These are phyloP conservation scores for Cutaneotrichosporon dermatis DNA, from an alignment of 1,284 basidiomycete genomes.

Conservation along the genomic window DNA sequence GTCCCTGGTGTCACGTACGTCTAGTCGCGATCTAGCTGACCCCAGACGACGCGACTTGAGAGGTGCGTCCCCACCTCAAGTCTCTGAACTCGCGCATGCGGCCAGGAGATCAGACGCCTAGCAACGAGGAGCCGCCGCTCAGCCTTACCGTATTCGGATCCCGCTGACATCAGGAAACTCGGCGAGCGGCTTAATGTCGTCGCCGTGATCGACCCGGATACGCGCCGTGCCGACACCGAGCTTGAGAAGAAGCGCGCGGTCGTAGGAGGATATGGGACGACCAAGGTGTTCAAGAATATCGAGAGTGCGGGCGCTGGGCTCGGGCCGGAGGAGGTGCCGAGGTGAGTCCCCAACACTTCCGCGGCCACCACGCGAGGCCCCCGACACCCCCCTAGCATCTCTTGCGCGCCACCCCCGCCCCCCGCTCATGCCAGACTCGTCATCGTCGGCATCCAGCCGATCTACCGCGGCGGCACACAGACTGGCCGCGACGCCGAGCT, in stretches of 20 bases:
- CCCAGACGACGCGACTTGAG: neutral
- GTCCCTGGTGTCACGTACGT: conserved; percentile 1
- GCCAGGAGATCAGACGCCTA: too few species aligned
- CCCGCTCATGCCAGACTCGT: neutral
- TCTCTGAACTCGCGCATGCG: too few species aligned
- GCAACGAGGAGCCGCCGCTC: too few species aligned
- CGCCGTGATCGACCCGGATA: neutral
- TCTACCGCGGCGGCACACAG: neutral
- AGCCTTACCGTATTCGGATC: too few species aligned
- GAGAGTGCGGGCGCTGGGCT: neutral
- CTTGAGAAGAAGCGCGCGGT: neutral
- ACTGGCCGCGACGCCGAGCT: neutral
- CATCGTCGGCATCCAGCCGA: conserved; percentile 2
- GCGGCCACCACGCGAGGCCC: too few species aligned
- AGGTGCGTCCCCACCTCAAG: neutral
- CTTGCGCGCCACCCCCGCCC: neutral
- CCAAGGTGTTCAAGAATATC: neutral
- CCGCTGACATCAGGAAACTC: neutral
- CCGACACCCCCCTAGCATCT: too few species aligned
- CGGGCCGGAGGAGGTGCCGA: neutral
- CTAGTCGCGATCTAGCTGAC: neutral
- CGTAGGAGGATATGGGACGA: neutral
- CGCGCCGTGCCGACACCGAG: neutral
- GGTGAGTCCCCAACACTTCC: neutral
- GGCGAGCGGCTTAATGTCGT: neutral